Conservation (phyloP, 305 asterid genomes). For the Solanum hybrid region DNA sequence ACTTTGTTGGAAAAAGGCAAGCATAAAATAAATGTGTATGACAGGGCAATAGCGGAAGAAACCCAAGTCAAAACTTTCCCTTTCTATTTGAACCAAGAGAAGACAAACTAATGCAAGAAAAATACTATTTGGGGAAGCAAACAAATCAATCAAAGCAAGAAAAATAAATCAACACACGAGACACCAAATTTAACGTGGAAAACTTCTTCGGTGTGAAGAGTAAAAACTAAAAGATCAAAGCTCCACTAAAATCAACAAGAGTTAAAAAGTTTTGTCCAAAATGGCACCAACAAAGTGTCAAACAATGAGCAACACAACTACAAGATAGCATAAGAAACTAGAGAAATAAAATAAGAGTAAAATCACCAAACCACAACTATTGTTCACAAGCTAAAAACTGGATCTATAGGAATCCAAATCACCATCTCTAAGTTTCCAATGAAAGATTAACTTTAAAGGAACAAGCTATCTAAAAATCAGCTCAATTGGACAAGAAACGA, state of each 20-base stretch:
- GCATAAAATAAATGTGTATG: not conserved
- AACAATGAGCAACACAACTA: not conserved
- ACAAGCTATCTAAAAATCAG: no score
- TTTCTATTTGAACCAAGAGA: not conserved
- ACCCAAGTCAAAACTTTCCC: no score
- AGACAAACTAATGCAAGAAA: not conserved
- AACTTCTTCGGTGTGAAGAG: not conserved
- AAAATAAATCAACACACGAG: not conserved
- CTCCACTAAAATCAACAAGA: no score
- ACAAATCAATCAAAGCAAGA: not conserved
- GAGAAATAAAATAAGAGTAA: not conserved
- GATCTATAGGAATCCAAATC: not conserved
- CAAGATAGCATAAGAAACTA: not conserved
- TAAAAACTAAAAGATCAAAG: not conserved
- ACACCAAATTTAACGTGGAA: not conserved
- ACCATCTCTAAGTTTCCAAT: not conserved
- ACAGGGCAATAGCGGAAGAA: not conserved
- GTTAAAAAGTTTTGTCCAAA: not conserved
- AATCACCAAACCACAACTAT: no score
- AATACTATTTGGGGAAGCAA: not conserved
- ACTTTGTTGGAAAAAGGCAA: no score
- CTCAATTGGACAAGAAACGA: not conserved
- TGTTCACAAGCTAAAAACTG: not conserved
- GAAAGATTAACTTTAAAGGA: not conserved
- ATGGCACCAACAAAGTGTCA: not conserved